Conservation (phyloP, 1,284 basidiomycete genomes). For the Sphaerobolus stellatus region DNA sequence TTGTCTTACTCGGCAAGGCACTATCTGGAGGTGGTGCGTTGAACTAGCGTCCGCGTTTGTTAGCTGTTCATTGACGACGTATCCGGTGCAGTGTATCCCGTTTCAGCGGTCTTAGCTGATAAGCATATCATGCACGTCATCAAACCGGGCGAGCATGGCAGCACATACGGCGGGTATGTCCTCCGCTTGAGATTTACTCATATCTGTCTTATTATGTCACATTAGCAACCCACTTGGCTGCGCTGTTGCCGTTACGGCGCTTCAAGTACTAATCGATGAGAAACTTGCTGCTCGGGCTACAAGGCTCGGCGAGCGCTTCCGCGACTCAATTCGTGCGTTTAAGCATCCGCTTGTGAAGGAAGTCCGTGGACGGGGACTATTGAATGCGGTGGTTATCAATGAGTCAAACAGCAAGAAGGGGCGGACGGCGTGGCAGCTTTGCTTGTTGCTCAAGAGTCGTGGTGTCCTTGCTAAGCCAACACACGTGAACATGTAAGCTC, state of each 20-base stretch:
- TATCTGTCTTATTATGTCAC: not conserved
- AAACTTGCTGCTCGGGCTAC: constrained; percentile 78
- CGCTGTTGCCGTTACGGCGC: constrained; percentile 89
- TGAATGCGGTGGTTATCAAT: constrained; percentile 95
- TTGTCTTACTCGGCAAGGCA: constrained; percentile 94
- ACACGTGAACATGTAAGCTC: constrained; percentile 84
- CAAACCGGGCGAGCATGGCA: constrained; percentile 96
- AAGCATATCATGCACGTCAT: constrained; percentile 93
- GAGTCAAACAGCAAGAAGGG: constrained; percentile 74
- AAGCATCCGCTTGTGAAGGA: constrained; percentile 68
- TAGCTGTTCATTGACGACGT: not conserved
- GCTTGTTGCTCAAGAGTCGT: constrained; percentile 86
- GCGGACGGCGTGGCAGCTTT: constrained; percentile 93
- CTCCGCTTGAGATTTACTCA: constrained; percentile 3
- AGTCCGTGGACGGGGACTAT: constrained; percentile 83
- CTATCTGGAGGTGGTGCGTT: constrained; percentile 84
- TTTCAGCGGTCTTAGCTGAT: constrained; percentile 91
- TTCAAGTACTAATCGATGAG: constrained; percentile 88
- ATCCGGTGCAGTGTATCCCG: constrained; percentile 77
- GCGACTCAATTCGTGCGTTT: constrained; percentile 61
- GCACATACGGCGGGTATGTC: constrained; percentile 83
- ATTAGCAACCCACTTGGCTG: constrained; percentile 90
- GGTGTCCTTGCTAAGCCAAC: constrained; percentile 96
- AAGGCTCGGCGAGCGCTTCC: constrained; percentile 80
- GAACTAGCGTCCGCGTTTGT: no score